Percentiles rank a stretch among this genome's conserved stretches.
Evolutionary conservation across 2,329 filamentous ascomycete species (phyloP).

Genomic region (Verticillium isaacii): DNA sequence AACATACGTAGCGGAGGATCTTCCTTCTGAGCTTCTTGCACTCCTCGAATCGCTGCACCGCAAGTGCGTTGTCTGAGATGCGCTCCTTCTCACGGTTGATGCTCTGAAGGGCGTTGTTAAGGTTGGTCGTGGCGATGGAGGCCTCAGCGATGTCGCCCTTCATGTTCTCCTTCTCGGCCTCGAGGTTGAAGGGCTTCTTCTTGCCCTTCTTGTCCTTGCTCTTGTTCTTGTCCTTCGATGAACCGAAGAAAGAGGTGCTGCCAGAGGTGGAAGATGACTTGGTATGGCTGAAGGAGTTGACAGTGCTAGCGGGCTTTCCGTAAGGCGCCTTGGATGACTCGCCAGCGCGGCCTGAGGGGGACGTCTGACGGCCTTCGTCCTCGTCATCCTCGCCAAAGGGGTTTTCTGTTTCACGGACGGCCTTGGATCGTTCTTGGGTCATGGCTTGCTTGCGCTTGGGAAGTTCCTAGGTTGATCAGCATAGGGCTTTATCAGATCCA

Average conservation of each 20-base stretch:
- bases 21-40: conserved; percentile 84
- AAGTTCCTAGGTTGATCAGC: conserved; percentile 42
- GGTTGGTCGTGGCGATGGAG: conserved; percentile 84
- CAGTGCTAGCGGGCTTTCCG: conserved; percentile 7
- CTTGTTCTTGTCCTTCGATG: conserved; percentile 41
- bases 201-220: conserved; percentile 51
- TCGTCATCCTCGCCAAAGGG: conserved; percentile 66
- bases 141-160: conserved; percentile 84
- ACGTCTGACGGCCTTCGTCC: conserved; percentile 34
- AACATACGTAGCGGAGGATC: conserved; percentile 72
- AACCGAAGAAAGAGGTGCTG: conserved; percentile 33
- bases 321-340: conserved; percentile 17
- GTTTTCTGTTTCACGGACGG: conserved; percentile 74
- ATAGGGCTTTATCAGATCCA: not conserved
- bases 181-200: conserved; percentile 69
- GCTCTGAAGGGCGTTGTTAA: conserved; percentile 79
- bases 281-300: conserved; percentile 17
- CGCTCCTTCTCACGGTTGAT: conserved; percentile 87
- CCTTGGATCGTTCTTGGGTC: conserved; percentile 75
- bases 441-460: conserved; percentile 65
- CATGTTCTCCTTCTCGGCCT: conserved; percentile 82
- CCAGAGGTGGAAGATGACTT: conserved; percentile 34
- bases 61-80: conserved; percentile 77
- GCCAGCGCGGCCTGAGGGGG: conserved; percentile 19
- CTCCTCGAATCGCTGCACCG: conserved; percentile 72